These are phyloP conservation scores for Aristolochia californica DNA, from an alignment of 164 flowering plant species.

Conservation along the genomic window DNA sequence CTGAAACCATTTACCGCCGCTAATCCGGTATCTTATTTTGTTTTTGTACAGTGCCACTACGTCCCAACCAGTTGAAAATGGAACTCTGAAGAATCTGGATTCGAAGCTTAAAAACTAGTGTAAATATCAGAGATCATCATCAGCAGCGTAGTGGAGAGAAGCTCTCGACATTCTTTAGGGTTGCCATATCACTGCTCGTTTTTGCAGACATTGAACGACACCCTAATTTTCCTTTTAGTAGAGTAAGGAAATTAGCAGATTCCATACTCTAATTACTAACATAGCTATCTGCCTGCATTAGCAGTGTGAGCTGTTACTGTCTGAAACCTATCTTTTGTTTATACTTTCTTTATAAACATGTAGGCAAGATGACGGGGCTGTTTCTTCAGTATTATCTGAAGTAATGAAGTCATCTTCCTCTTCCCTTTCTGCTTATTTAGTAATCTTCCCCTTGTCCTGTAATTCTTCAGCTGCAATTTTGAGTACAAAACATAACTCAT, in stretches of 20 bases:
- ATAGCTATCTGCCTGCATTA: conserved; percentile 14
- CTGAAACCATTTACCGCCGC: too few relatives aligned
- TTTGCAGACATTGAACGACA: conserved; percentile 6
- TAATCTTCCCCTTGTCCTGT: too few relatives aligned
- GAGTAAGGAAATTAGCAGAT: not conserved
- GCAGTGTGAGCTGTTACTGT: not conserved
- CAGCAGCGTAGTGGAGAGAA: conserved; percentile 18
- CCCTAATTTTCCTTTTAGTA: conserved; percentile 5
- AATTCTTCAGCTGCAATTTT: too few relatives aligned
- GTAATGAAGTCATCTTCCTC: too few relatives aligned
- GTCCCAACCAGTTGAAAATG: conserved; percentile 55
- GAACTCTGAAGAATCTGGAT: conserved; percentile 38
- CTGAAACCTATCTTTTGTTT: too few relatives aligned
- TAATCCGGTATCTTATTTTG: not conserved
- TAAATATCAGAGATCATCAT: conserved; percentile 24
- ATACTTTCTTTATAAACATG: too few relatives aligned
- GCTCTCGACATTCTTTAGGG: conserved; percentile 13
- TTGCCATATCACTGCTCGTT: conserved; percentile 18
- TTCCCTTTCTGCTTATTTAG: too few relatives aligned
- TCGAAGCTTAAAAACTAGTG: conserved; percentile 12
- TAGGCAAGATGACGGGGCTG: too few relatives aligned
- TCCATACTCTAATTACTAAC: conserved; percentile 19
- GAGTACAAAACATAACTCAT: too few relatives aligned
- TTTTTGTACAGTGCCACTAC: conserved; percentile 33
- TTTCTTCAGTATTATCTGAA: too few relatives aligned